phyloP scores from a whole-genome alignment of 495 filamentous ascomycete genomes.

The Hypoxylon intermedium region DNA sequence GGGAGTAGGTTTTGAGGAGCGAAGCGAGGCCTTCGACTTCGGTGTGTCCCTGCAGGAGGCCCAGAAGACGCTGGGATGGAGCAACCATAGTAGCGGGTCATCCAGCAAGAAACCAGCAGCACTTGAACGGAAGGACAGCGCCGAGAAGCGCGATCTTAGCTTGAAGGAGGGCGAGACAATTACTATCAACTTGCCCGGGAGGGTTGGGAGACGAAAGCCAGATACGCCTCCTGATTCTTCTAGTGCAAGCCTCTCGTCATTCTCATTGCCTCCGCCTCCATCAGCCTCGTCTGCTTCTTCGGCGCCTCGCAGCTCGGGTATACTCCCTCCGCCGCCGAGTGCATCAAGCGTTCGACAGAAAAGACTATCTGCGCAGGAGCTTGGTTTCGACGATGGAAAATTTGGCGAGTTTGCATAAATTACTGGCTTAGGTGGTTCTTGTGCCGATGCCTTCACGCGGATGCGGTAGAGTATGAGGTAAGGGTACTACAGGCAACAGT shows the following conservation, averaged over 20 bases:
- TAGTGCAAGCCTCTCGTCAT: constrained; percentile 47
- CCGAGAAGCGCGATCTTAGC: constrained; percentile 72
- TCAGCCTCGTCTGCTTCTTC: constrained; percentile 30
- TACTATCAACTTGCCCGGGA: constrained; percentile 72
- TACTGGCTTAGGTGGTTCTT: constrained; percentile 4
- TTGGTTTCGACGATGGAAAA: constrained; percentile 71
- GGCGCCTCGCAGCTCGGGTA: constrained; percentile 39
- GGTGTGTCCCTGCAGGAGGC: constrained; percentile 79
- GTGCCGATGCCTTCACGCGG: not conserved
- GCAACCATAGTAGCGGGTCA: constrained; percentile 26
- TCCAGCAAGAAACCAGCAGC: constrained; percentile 37
- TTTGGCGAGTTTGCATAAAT: constrained; percentile 68
- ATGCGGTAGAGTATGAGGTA: constrained; percentile 1
- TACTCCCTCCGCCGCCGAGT: constrained; percentile 69
- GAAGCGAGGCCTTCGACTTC: constrained; percentile 83
- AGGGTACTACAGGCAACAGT: not conserved
- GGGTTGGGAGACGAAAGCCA: constrained; percentile 52
- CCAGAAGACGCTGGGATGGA: constrained; percentile 60
- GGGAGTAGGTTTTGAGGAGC: constrained; percentile 86
- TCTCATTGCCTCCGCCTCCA: constrained; percentile 61
- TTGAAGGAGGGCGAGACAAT: constrained; percentile 88
- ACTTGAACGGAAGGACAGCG: constrained; percentile 44
- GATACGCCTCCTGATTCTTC: constrained; percentile 31
- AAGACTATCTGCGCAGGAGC: constrained; percentile 57
- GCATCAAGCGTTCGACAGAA: constrained; percentile 60